A percentile compares a stretch with the other conserved stretches of the same genome.
These are phyloP conservation scores for Diophrys appendiculata DNA, from an alignment of 73 alveolate genomes.

Conservation along the genomic window DNA sequence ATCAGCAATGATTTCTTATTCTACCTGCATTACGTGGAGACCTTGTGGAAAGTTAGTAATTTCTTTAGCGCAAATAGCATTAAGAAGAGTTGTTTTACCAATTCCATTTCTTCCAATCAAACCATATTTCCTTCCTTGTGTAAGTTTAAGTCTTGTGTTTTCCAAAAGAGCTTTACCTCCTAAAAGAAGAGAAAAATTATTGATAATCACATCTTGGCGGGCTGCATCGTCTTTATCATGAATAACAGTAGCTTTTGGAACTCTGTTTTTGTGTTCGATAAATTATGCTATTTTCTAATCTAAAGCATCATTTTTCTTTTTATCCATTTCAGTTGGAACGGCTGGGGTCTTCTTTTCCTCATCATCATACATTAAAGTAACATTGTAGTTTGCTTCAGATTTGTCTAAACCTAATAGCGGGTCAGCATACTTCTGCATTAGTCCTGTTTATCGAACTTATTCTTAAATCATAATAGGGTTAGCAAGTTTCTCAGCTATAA, in stretches of 20 bases:
- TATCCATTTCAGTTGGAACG: slow-evolving; percentile 47
- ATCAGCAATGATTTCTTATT: slow-evolving; percentile 90
- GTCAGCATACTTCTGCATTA: slow-evolving; percentile 64
- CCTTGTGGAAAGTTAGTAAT: slow-evolving; percentile 88
- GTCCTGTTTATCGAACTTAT: no score
- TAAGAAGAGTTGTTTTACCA: slow-evolving; percentile 97
- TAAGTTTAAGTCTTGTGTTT: slow-evolving; percentile 87
- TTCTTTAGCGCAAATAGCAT: slow-evolving; percentile 94
- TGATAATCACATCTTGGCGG: slow-evolving; percentile 85
- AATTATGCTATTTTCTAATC: slow-evolving; percentile 85
- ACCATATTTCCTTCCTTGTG: slow-evolving; percentile 94
- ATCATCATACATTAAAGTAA: no score
- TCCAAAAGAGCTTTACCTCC: slow-evolving; percentile 98
- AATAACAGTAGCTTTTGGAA: slow-evolving; percentile 83
- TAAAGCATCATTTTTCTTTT: slow-evolving; percentile 78
- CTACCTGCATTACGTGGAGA: slow-evolving; percentile 93
- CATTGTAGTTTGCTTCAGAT: slow-evolving; percentile 62
- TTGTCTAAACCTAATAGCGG: slow-evolving; percentile 75
- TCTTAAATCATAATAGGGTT: slow-evolving; percentile 73
- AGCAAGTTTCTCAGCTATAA: slow-evolving; percentile 75
- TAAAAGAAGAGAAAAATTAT: slow-evolving; percentile 81
- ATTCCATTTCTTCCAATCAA: slow-evolving; percentile 99
- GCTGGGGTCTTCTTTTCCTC: no score
- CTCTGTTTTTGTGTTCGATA: slow-evolving; percentile 68
- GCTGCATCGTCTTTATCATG: slow-evolving; percentile 87